These are phyloP conservation scores for Schizochytrium sp. DNA, from an alignment of 108 stramenopile genomes.

Conservation along the genomic window DNA sequence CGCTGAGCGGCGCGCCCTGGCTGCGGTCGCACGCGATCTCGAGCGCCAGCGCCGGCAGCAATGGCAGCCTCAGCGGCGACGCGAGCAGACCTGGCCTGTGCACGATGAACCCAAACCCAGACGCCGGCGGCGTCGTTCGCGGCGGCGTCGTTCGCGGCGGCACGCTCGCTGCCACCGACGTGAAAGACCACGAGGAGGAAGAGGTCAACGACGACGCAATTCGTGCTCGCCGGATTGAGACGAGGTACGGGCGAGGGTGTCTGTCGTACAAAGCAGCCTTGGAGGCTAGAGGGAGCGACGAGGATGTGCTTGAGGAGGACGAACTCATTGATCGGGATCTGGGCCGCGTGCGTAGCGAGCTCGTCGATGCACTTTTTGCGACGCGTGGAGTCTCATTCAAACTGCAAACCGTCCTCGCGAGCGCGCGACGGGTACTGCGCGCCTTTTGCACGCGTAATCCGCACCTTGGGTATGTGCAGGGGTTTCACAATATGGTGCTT, in stretches of 20 bases:
- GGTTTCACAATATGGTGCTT: not conserved
- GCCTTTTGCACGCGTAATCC: not conserved
- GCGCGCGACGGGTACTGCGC: not conserved
- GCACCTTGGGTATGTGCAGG: not conserved
- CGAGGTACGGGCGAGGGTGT: not conserved
- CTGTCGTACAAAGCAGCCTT: not conserved
- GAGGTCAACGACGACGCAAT: too few relatives aligned
- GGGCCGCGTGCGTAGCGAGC: not conserved
- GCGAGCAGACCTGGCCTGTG: too few relatives aligned
- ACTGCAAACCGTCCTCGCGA: not conserved
- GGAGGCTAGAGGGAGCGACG: not conserved
- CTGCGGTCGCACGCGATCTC: not conserved
- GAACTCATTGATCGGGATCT: not conserved
- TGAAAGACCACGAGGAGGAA: too few relatives aligned
- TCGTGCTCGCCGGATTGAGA: too few relatives aligned
- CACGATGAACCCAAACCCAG: too few relatives aligned
- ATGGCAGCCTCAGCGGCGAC: not conserved
- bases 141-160: too few relatives aligned
- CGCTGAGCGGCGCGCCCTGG: not conserved
- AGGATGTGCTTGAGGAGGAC: not conserved
- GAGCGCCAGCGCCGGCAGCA: not conserved
- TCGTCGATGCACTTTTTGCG: not conserved
- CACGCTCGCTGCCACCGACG: too few relatives aligned
- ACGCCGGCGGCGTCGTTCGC: too few relatives aligned
- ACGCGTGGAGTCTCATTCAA: not conserved